Evolutionary conservation across 257 asterid genomes (phyloP), one percentile per base, ranked within the genome.

Genomic region (Euphrasia confusa): DNA sequence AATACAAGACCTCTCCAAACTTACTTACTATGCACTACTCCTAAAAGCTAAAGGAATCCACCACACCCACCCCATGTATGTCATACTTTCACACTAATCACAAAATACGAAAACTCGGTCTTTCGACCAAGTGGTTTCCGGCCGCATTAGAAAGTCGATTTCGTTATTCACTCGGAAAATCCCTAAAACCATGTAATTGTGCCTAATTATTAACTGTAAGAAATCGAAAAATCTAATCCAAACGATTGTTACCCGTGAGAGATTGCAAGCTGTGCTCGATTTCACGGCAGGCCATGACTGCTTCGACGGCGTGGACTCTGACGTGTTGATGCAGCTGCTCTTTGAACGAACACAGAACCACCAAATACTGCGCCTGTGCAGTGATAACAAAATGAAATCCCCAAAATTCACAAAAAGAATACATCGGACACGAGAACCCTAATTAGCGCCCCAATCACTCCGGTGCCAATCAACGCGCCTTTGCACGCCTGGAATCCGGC

Each of bases 211-310:
- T 33, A 21, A 21, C 24, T 33, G 56, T 32, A 59, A 48, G 66
- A 58, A 63, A 57, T 69, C 37, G 15, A 45, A 0, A 12, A 45
- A 45, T 45, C n/a, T 11, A 50, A 50, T 52, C 28, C 3, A 42
- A 47, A 30, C 11, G 5, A 56, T 4, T 15, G 12, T 33, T 79
- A 86, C 99, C 99, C 17, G 99, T 92, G 67, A 92, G 83, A 74
- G 86, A 69, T 73, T 80, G 99, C 40, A 92, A 74, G 68, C 73
- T 86, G 65, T 84, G 97, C 66, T 92, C 97, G 70, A 92, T 88
- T 77, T 92, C 96, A 71, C 97, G 89, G 84, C 97, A 89, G 72
- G 97, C 97, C 95, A 92, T 89, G 71, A 89, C 96, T 45, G 99
- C 99, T 79, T 93, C 97, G 64, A 87, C 97, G 57, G 97, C 99